Percentiles rank a stretch among this genome's conserved stretches.
These are phyloP conservation scores for Mycena haematopus DNA, from an alignment of 768 basidiomycete genomes.

Conservation along the genomic window DNA sequence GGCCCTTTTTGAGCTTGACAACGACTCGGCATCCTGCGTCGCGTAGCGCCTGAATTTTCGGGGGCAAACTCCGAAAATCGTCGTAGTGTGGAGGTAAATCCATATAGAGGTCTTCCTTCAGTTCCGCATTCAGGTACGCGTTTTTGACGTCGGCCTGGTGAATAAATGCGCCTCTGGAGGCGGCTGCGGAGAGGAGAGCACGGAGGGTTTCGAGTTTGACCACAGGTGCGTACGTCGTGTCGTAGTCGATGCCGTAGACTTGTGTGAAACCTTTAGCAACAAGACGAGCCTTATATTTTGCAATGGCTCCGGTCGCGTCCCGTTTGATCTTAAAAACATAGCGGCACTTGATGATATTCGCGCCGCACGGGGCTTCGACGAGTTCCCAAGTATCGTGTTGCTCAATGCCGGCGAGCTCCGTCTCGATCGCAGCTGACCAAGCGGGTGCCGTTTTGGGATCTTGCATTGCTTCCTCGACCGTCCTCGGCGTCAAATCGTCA, in stretches of 20 bases:
- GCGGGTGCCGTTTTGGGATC: conserved; percentile 28
- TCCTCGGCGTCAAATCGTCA: conserved; percentile 29
- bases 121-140: conserved; percentile 34
- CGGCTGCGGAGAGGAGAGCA: conserved; percentile 31
- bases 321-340: conserved; percentile 32
- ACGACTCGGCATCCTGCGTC: conserved; percentile 41
- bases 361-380: conserved; percentile 33
- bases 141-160: too few relatives aligned
- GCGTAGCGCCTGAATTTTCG: conserved; percentile 37
- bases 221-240: conserved; percentile 38
- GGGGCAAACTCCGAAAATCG: conserved; percentile 31
- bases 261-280: conserved; percentile 51
- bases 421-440: conserved; percentile 23
- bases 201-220: conserved; percentile 33
- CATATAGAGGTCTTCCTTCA: conserved; percentile 36
- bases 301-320: conserved; percentile 27
- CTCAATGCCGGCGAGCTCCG: conserved; percentile 28
- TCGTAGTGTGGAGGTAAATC: conserved; percentile 27
- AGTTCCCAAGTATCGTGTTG: conserved; percentile 37
- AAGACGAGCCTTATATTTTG: conserved; percentile 41
- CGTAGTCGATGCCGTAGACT: conserved; percentile 43
- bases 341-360: conserved; percentile 36
- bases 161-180: conserved; percentile 8
- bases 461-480: conserved; percentile 31
- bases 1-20: conserved; percentile 12